Evolutionary conservation across 768 basidiomycete species (phyloP).

Genomic region (Neoboletus brunneissimus): DNA sequence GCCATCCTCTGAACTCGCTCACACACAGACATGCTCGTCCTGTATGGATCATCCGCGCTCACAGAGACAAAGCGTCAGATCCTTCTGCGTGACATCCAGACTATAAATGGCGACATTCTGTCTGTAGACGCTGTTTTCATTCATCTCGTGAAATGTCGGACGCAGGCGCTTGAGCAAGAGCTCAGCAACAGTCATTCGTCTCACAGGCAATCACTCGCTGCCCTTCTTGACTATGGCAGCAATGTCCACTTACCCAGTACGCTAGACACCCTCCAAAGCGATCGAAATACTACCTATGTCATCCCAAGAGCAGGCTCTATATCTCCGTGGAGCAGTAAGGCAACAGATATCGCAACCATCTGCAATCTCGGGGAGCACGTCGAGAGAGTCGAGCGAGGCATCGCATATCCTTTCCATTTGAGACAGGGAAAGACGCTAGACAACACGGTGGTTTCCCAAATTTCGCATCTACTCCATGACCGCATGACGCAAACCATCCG

Average conservation of each 20-base stretch:
- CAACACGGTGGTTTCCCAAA: constrained; percentile 45
- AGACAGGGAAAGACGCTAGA: constrained; percentile 40
- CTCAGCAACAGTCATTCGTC: constrained; percentile 45
- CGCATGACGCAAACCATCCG: constrained; percentile 92
- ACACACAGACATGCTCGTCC: constrained; percentile 62
- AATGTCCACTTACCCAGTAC: constrained; percentile 53
- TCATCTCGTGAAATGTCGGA: constrained; percentile 74
- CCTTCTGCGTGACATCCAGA: constrained; percentile 61
- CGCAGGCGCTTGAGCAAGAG: constrained; percentile 42
- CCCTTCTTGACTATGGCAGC: constrained; percentile 84
- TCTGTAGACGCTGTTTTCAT: constrained; percentile 83
- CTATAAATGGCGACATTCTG: constrained; percentile 46
- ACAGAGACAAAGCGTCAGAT: constrained; percentile 67
- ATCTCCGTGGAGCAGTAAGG: constrained; percentile 99
- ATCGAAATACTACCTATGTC: constrained; percentile 59
- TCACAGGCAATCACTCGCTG: constrained; percentile 54
- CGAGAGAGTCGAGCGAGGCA: constrained; percentile 83
- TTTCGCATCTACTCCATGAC: constrained; percentile 81
- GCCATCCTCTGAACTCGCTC: background rate
- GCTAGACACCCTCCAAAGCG: constrained; percentile 29
- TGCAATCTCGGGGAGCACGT: constrained; percentile 76
- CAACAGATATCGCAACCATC: constrained; percentile 88
- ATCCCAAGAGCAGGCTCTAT: constrained; percentile 86
- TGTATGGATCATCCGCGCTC: constrained; percentile 74
- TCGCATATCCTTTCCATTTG: constrained; percentile 62